Evolutionary conservation across 2,329 filamentous ascomycete genomes (phyloP).

Genomic region (Trichoderma oligosporum): DNA sequence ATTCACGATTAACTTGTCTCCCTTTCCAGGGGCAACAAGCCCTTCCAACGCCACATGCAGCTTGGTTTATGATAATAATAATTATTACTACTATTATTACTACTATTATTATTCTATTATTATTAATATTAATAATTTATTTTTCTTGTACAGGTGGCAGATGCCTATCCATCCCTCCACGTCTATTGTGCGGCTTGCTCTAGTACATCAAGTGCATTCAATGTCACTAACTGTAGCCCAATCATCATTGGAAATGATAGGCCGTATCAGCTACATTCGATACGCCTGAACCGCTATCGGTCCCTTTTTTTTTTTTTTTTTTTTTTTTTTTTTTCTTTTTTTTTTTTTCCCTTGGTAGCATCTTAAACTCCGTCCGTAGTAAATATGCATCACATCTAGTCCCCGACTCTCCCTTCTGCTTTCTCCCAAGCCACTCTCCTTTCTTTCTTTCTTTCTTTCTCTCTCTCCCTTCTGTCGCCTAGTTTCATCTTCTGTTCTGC

Average conservation of each 20-base stretch:
- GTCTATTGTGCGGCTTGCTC: neutral
- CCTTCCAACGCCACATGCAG: neutral
- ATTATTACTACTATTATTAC: too few species aligned
- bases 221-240: constrained; percentile 6
- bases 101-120: too few species aligned
- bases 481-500: neutral
- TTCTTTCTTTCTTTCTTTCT: neutral
- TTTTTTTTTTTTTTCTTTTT: constrained; percentile 6
- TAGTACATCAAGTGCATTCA: too few species aligned
- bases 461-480: neutral
- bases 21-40: neutral
- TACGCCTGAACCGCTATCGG: constrained; percentile 15
- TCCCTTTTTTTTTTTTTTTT: constrained; percentile 1
- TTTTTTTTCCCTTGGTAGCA: neutral
- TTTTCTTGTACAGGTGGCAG: neutral
- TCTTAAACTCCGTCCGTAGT: neutral
- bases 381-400: neutral
- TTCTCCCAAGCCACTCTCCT: neutral
- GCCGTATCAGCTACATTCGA: constrained; percentile 2
- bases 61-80: too few species aligned
- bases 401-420: constrained; percentile 1
- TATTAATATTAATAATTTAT: neutral
- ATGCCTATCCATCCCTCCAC: neutral
- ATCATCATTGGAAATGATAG: neutral
- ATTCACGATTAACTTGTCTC: neutral